phyloP scores from a whole-genome alignment of 2,329 filamentous ascomycete species.

The Diaporthe longicolla region DNA sequence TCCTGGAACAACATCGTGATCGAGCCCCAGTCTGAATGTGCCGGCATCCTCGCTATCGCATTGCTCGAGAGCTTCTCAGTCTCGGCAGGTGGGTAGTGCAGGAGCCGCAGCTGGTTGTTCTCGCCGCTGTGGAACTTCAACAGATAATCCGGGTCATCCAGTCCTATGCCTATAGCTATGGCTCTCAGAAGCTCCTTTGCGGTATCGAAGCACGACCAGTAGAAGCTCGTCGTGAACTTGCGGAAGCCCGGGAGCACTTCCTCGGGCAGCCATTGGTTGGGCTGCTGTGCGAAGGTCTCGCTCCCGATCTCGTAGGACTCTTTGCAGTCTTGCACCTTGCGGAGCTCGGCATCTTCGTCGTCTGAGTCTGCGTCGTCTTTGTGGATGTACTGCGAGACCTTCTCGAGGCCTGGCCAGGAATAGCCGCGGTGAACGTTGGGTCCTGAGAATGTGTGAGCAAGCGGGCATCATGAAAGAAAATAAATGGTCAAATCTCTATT shows the following conservation, averaged over 20 bases:
- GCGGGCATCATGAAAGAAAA: neutral
- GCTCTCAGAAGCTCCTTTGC: slow-evolving; percentile 50
- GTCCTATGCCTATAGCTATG: slow-evolving; percentile 52
- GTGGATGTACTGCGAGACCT: slow-evolving; percentile 46
- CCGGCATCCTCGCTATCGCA: slow-evolving; percentile 47
- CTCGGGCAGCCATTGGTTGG: slow-evolving; percentile 58
- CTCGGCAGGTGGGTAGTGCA: slow-evolving; percentile 64
- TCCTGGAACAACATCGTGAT: slow-evolving; percentile 64
- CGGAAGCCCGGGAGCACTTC: slow-evolving; percentile 55
- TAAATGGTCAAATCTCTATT: too few relatives aligned
- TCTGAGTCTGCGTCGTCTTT: slow-evolving; percentile 38
- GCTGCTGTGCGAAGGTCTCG: slow-evolving; percentile 39
- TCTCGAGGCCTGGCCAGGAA: slow-evolving; percentile 46
- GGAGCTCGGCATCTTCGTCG: slow-evolving; percentile 38
- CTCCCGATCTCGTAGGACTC: slow-evolving; percentile 50
- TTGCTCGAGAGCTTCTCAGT: slow-evolving; percentile 48
- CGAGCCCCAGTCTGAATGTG: slow-evolving; percentile 54
- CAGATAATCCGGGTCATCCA: slow-evolving; percentile 47
- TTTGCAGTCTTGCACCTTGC: slow-evolving; percentile 44
- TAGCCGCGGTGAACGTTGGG: slow-evolving; percentile 44
- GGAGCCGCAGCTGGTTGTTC: slow-evolving; percentile 71
- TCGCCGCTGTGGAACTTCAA: slow-evolving; percentile 63
- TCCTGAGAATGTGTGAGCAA: slow-evolving; percentile 21
- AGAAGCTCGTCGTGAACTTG: slow-evolving; percentile 50
- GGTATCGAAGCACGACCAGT: slow-evolving; percentile 49